Base-by-base conservation (phyloP, 1,139 yeast species). In the Hyphopichia buzzinii region DNA sequence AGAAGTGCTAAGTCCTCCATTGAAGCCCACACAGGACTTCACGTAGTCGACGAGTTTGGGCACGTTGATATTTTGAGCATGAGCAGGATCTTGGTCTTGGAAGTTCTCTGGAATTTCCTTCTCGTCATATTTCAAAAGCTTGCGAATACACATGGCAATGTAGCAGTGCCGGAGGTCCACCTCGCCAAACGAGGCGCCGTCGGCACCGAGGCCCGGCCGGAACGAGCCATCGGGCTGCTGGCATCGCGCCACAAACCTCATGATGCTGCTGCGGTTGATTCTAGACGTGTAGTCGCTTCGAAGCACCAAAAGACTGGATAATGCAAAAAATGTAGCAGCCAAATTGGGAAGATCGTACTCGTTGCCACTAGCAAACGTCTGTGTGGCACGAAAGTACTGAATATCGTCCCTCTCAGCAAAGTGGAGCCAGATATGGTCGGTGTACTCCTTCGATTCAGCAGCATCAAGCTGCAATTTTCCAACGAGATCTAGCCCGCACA, bases 91-190 rank as follows among this genome's bases (percentile, higher is more conserved):
- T n/a, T n/a, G n/a, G n/a, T n/a, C n/a, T n/a, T n/a, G n/a, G n/a
- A n/a, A n/a, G n/a, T n/a, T n/a, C 7, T 48, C 44, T 2, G 50
- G 52, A 2, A 35, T 50, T 29, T 49, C 57, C 39, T 43, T 58
- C 31, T 53, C 48, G 37, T 68, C 66, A 40, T 64, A 63, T 28
- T 71, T 74, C 17, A 87, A 53, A 36, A 88, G 57, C 41, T 67
- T 64, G 17, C 86, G 57, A 5, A 87, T 78, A 1, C 84, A 72
- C 3, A 76, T 62, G 0, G 96, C 96, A 46, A 89, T 72, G 65
- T 86, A 87, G 39, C 87, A 77, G 44, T 79, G 79, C 39, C 97
- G 64, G 37, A 86, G 57, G 56, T 89, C 97, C 12, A 69, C 65
- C 35, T 84, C 90, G 12, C 87, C 94, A 49, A 63, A 72, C 2